These are phyloP conservation scores for Phytopythium cucurbitacearum DNA, from an alignment of 352 stramenopile species.

Conservation along the genomic window DNA sequence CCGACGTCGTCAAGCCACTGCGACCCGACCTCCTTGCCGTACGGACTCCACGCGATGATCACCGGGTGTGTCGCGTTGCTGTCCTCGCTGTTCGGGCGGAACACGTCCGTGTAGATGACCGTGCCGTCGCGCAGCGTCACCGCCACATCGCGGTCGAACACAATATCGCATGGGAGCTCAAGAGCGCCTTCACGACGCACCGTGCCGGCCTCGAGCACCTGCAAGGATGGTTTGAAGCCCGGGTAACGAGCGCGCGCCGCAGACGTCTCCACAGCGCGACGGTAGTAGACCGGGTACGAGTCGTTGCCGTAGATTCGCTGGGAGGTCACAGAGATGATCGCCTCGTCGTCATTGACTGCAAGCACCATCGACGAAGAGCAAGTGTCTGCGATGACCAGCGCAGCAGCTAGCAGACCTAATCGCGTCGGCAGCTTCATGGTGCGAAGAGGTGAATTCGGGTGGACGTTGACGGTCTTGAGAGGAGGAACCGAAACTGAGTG, in stretches of 20 bases:
- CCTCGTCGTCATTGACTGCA: neutral
- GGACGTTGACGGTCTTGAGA: too few relatives aligned
- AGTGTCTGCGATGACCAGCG: too few relatives aligned
- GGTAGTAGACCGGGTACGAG: conserved; percentile 8
- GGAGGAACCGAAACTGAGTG: too few relatives aligned
- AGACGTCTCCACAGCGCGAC: conserved; percentile 3
- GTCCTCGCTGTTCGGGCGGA: conserved; percentile 1
- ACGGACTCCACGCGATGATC: conserved; percentile 3
- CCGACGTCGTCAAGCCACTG: conserved; percentile 4
- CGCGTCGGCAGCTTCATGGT: too few relatives aligned
- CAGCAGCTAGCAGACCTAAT: too few relatives aligned
- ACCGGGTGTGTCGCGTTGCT: neutral
- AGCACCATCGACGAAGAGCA: too few relatives aligned
- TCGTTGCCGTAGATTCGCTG: conserved; percentile 6
- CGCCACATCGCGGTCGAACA: too few relatives aligned
- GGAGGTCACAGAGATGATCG: neutral
- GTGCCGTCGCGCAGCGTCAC: conserved; percentile 1
- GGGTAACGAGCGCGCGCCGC: conserved; percentile 4
- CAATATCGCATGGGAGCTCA: too few relatives aligned
- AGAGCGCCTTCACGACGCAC: conserved; percentile 1
- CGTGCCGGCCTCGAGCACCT: conserved; percentile 4
- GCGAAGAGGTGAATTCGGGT: too few relatives aligned
- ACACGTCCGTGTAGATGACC: conserved; percentile 5
- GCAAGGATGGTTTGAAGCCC: conserved; percentile 1
- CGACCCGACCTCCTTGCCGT: conserved; percentile 4